Percentiles rank a stretch among this genome's conserved stretches.
Conservation (phyloP, 768 basidiomycete genomes). For the Psilocybe cubensis region DNA sequence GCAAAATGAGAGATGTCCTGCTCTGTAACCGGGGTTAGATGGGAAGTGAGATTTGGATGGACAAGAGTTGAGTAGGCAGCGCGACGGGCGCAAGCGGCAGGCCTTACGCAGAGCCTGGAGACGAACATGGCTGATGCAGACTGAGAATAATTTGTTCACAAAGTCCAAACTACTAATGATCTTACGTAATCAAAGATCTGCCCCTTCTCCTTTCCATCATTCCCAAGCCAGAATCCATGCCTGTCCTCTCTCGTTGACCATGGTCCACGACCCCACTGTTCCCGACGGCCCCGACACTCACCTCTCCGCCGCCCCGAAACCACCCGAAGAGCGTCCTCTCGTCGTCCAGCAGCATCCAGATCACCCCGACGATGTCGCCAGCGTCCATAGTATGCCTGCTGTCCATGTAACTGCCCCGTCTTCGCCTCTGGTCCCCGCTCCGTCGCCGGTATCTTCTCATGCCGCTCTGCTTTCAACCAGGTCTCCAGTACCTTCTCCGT, state of each 20-base stretch:
- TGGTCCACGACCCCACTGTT: background rate
- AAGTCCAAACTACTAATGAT: background rate
- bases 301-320: background rate
- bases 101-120: slow-evolving; percentile 24
- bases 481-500: slow-evolving; percentile 23
- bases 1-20: slow-evolving; percentile 71
- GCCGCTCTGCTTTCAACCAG: slow-evolving; percentile 9
- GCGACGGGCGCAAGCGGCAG: slow-evolving; percentile 17
- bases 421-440: slow-evolving; percentile 28
- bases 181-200: slow-evolving; percentile 11
- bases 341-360: slow-evolving; percentile 17
- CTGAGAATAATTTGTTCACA: slow-evolving; percentile 1
- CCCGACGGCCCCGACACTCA: background rate
- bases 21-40: slow-evolving; percentile 51
- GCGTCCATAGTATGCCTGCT: slow-evolving; percentile 62
- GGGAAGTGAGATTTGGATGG: slow-evolving; percentile 23
- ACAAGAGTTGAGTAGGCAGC: slow-evolving; percentile 26
- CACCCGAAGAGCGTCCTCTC: background rate
- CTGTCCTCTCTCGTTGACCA: background rate
- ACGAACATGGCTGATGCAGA: slow-evolving; percentile 19
- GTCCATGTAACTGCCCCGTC: slow-evolving; percentile 51
- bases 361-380: slow-evolving; percentile 51
- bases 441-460: slow-evolving; percentile 28
- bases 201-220: slow-evolving; percentile 1
- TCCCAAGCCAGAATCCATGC: slow-evolving; percentile 1